phyloP scores from a whole-genome alignment of 352 stramenopile genomes.

The Phytophthora constricta region DNA sequence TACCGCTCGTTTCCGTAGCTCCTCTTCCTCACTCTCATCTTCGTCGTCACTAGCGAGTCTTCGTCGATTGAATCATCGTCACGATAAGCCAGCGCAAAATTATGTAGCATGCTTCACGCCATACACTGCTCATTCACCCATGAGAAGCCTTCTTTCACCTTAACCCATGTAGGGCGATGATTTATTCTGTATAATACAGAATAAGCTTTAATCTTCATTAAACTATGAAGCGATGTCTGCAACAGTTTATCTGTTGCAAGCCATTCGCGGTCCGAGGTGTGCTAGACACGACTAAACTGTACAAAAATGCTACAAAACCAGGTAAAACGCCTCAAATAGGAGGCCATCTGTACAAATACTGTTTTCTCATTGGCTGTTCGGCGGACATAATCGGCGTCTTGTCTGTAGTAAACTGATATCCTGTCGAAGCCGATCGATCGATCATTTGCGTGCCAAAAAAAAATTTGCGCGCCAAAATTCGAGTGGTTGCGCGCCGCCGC shows the following conservation, averaged over 20 bases:
- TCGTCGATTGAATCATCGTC: background rate
- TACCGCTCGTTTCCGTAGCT: background rate
- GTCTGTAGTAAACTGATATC: background rate
- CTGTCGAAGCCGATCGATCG: no score
- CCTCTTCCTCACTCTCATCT: background rate
- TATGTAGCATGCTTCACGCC: constrained; percentile 3
- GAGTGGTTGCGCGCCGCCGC: no score
- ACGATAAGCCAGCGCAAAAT: background rate
- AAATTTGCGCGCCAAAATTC: background rate
- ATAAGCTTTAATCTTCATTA: background rate
- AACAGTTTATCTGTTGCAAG: constrained; percentile 1
- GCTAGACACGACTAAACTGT: background rate
- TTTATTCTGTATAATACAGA: constrained; percentile 3
- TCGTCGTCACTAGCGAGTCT: background rate
- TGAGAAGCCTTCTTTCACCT: no score
- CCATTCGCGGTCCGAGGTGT: background rate
- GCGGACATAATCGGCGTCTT: no score
- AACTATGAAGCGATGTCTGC: background rate
- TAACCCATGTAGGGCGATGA: background rate
- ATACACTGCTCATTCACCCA: no score
- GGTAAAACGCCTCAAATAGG: background rate
- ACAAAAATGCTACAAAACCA: background rate
- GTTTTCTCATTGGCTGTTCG: background rate
- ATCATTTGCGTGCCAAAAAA: no score
- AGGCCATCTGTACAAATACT: background rate